Conservation (phyloP, 2,329 filamentous ascomycete species). For the Nigrograna mackinnonii region DNA sequence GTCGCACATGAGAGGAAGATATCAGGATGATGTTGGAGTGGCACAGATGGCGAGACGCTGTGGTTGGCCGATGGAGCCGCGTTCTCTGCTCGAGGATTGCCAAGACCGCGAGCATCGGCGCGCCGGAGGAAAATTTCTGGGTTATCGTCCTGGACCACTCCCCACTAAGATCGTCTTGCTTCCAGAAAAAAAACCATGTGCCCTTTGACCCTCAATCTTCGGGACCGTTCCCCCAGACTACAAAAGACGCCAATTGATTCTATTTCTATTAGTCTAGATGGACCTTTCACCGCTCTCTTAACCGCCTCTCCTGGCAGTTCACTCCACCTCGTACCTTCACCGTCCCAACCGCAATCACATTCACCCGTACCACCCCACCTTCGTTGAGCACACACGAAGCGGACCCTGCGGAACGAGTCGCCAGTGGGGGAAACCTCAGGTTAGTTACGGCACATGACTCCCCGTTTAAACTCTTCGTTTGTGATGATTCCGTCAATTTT, state of each 20-base stretch:
- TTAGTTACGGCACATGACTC: conserved; percentile 13
- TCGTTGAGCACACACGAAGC: conserved; percentile 7
- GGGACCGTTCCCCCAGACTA: conserved; percentile 10
- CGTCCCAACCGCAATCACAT: too few species aligned
- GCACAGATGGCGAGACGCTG: too few species aligned
- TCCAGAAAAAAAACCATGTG: conserved; percentile 26
- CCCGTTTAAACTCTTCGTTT: conserved; percentile 4
- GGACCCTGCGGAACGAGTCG: conserved; percentile 1
- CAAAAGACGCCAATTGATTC: conserved; percentile 10
- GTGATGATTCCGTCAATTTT: conserved; percentile 41
- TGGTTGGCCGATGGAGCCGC: too few species aligned
- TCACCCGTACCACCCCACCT: conserved; percentile 12
- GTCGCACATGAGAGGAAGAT: too few species aligned
- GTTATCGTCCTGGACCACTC: conserved; percentile 21
- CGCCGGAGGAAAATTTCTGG: conserved; percentile 19
- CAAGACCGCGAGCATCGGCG: conserved; percentile 1
- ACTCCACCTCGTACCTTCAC: conserved; percentile 1
- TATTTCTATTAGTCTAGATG: conserved; percentile 11
- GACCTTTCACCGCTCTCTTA: conserved; percentile 12
- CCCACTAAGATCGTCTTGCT: conserved; percentile 21
- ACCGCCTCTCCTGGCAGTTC: conserved; percentile 14
- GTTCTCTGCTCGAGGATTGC: too few species aligned
- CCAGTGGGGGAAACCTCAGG: not conserved
- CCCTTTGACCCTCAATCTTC: conserved; percentile 4
- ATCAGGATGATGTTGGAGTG: too few species aligned